phyloP scores from a whole-genome alignment of 306 rosid species.

The Vigna unguiculata region DNA sequence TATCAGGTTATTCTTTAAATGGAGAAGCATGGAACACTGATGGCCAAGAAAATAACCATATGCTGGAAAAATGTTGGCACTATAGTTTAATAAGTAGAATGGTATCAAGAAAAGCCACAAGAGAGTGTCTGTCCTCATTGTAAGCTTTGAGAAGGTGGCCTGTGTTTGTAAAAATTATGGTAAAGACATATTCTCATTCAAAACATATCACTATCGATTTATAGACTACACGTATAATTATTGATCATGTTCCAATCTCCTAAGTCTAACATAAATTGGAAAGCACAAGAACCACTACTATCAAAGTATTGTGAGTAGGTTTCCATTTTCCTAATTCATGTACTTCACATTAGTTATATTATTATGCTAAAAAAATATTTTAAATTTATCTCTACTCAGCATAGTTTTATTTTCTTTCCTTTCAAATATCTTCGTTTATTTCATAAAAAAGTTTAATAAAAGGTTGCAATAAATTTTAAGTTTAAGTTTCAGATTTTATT shows the following conservation, averaged over 20 bases:
- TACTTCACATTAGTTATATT: no score
- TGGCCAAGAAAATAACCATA: conserved; percentile 15
- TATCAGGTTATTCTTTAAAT: conserved; percentile 27
- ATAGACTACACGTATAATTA: background rate
- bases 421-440: background rate
- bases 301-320: no score
- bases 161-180: background rate
- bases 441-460: no score
- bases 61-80: conserved; percentile 3
- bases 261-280: no score
- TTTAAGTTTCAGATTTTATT: no score
- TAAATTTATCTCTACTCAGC: background rate
- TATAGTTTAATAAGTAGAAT: background rate
- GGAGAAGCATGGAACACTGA: conserved; percentile 2
- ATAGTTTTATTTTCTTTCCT: background rate
- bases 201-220: background rate
- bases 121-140: background rate
- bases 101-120: background rate
- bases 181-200: background rate
- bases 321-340: no score
- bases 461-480: no score
- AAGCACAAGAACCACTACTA: no score
- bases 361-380: background rate
- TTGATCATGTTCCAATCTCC: background rate
- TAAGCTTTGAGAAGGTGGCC: background rate